A percentile compares a stretch with the other conserved stretches of the same genome.
Conservation (phyloP, 73 alveolate genomes). For the Effrenium voratum region DNA sequence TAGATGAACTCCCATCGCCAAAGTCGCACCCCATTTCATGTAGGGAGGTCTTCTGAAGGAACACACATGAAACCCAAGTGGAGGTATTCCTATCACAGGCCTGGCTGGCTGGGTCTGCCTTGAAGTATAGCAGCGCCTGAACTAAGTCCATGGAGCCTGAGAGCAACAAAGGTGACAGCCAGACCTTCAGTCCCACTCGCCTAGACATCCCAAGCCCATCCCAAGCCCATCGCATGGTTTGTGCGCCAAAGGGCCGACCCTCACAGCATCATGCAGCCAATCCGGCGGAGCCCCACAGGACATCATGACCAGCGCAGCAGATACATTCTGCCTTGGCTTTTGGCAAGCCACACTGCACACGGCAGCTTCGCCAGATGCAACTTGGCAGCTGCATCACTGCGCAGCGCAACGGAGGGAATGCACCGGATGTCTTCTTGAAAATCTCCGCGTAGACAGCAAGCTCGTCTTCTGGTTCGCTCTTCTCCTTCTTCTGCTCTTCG, state of each 20-base stretch:
- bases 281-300: conserved; percentile 71
- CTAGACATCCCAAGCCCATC: too few relatives aligned
- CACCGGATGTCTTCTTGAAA: not conserved
- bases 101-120: conserved; percentile 65
- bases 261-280: conserved; percentile 84
- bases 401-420: conserved; percentile 59
- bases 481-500: not conserved
- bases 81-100: not conserved
- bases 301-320: conserved; percentile 59
- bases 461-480: not conserved
- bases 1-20: too few relatives aligned
- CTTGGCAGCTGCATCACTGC: conserved; percentile 77
- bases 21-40: too few relatives aligned
- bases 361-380: not conserved
- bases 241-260: conserved; percentile 1
- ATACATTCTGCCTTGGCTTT: conserved; percentile 20
- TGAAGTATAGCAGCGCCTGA: conserved; percentile 10
- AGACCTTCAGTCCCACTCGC: too few relatives aligned
- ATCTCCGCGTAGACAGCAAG: conserved; percentile 1
- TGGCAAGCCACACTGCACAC: not conserved
- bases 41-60: not conserved
- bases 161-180: too few relatives aligned
- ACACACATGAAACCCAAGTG: not conserved
- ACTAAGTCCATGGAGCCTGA: conserved; percentile 35
- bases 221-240: too few relatives aligned